phyloP scores from a whole-genome alignment of 2,329 filamentous ascomycete genomes.

The Colletotrichum sublineola region DNA sequence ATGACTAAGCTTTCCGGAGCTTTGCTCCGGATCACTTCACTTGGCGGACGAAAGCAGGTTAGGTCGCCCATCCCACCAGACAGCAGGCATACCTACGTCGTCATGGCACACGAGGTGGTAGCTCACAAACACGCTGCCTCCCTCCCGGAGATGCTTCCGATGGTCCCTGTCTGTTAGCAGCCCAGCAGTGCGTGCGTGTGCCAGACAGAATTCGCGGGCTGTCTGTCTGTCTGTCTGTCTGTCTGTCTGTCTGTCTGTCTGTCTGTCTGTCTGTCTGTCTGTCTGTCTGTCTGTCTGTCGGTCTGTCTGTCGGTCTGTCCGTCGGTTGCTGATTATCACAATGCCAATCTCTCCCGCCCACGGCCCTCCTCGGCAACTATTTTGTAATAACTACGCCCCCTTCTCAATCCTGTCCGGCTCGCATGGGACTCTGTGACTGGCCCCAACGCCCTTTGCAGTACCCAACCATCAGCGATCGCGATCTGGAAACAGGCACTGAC shows the following conservation, averaged over 20 bases:
- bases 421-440: slow-evolving; percentile 4
- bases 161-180: not conserved
- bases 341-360: not conserved
- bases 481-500: slow-evolving; percentile 8
- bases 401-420: not conserved
- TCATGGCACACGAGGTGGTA: slow-evolving; percentile 26
- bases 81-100: not conserved
- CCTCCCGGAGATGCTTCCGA: not conserved
- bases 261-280: too few relatives aligned
- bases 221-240: too few relatives aligned
- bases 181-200: too few relatives aligned
- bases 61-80: not conserved
- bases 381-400: not conserved
- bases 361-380: not conserved
- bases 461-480: not conserved
- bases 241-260: too few relatives aligned
- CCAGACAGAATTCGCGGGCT: too few relatives aligned
- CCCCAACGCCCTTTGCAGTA: not conserved
- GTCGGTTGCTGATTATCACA: not conserved
- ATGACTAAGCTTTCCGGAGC: slow-evolving; percentile 11
- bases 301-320: too few relatives aligned
- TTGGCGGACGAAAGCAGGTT: slow-evolving; percentile 33
- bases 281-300: too few relatives aligned
- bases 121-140: not conserved
- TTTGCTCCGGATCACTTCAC: slow-evolving; percentile 16